Evolutionary conservation across 1,284 basidiomycete species (phyloP).

Genomic region (Pyrrhoderma noxium): DNA sequence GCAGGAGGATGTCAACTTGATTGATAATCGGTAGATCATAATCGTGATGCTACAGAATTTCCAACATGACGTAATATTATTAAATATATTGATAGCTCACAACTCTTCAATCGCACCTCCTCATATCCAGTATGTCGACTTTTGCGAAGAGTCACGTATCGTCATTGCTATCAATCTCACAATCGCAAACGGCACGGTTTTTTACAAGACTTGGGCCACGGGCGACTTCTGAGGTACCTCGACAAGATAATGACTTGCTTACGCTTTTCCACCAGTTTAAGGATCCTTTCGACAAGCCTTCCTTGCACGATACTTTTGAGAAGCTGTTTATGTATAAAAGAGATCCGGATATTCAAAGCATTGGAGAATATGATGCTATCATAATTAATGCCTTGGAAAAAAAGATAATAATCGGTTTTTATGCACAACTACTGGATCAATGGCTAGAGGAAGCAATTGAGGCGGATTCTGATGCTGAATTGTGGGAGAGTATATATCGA

Average conservation of each 20-base stretch:
- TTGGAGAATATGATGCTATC: not conserved
- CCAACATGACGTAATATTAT: too few relatives aligned
- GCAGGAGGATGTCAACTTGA: too few relatives aligned
- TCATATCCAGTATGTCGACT: slow-evolving; percentile 10
- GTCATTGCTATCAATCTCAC: slow-evolving; percentile 4
- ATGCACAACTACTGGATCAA: slow-evolving; percentile 49
- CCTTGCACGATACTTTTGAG: not conserved
- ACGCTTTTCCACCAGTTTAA: slow-evolving; percentile 3
- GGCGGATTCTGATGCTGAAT: slow-evolving; percentile 63
- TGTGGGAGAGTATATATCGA: slow-evolving; percentile 64
- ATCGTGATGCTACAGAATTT: too few relatives aligned
- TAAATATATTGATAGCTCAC: too few relatives aligned
- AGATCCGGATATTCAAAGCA: too few relatives aligned
- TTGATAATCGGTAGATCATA: too few relatives aligned
- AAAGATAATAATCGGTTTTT: slow-evolving; percentile 44
- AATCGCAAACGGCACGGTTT: not conserved
- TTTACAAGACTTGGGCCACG: too few relatives aligned
- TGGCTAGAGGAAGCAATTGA: slow-evolving; percentile 54
- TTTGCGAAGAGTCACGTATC: slow-evolving; percentile 13
- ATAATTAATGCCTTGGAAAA: slow-evolving; percentile 3
- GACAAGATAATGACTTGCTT: slow-evolving; percentile 1
- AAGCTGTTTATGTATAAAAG: not conserved
- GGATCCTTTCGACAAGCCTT: slow-evolving; percentile 8
- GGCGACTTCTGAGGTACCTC: not conserved
- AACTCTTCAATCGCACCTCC: too few relatives aligned